These are phyloP conservation scores for Cladobotryum protrusum DNA, from an alignment of 2,329 filamentous ascomycete genomes.

Conservation along the genomic window DNA sequence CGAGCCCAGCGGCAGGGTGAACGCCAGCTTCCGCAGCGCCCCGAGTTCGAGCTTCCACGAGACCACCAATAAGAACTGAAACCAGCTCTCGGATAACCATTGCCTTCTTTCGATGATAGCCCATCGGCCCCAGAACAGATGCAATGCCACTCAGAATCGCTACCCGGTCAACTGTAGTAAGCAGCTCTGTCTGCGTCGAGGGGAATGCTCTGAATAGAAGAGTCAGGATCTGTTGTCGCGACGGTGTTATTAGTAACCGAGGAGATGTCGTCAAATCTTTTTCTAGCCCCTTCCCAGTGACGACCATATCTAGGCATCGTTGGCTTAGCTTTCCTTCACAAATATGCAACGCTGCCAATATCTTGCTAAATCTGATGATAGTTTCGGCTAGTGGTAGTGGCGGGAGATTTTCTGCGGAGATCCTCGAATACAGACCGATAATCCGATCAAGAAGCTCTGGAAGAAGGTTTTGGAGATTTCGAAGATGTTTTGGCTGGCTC, in stretches of 20 bases:
- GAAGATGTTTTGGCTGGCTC: constrained; percentile 46
- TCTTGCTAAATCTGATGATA: constrained; percentile 65
- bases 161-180: constrained; percentile 70
- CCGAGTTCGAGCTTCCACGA: constrained; percentile 85
- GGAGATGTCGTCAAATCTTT: constrained; percentile 46
- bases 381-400: constrained; percentile 67
- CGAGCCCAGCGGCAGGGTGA: constrained; percentile 83
- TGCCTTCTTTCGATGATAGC: constrained; percentile 81
- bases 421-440: constrained; percentile 64
- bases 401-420: constrained; percentile 64
- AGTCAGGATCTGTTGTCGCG: constrained; percentile 57
- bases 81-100: constrained; percentile 84
- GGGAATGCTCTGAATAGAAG: constrained; percentile 67
- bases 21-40: constrained; percentile 95
- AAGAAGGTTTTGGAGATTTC: constrained; percentile 51
- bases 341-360: constrained; percentile 61
- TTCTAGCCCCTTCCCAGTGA: constrained; percentile 53
- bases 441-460: constrained; percentile 73
- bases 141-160: constrained; percentile 80
- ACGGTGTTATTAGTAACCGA: constrained; percentile 49
- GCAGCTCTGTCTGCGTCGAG: constrained; percentile 54
- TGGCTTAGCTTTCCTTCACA: constrained; percentile 57
- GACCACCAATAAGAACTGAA: constrained; percentile 70
- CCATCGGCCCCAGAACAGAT: constrained; percentile 73
- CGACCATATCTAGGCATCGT: constrained; percentile 56